Percentiles rank a stretch among this genome's conserved stretches.
phyloP scores from a whole-genome alignment of 345 rosid genomes.

The Carallia brachiata region DNA sequence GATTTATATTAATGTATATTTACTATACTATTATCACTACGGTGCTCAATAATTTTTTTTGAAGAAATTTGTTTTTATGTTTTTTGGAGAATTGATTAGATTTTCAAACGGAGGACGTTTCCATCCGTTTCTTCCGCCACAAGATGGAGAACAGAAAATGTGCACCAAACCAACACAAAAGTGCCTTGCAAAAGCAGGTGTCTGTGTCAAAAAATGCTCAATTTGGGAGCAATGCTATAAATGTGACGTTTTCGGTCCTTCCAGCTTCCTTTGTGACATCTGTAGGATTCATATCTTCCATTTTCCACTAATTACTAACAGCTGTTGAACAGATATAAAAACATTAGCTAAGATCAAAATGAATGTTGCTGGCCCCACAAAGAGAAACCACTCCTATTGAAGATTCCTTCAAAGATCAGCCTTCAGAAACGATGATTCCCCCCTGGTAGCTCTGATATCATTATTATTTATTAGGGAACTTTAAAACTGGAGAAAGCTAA shows the following conservation, averaged over 20 bases:
- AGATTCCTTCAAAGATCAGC: constrained; percentile 33
- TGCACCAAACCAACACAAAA: no score
- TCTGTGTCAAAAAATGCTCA: no score
- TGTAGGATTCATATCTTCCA: no score
- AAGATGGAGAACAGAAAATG: constrained; percentile 15
- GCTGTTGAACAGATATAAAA: constrained; percentile 14
- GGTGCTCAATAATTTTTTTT: no score
- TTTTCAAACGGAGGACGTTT: constrained; percentile 6
- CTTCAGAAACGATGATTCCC: constrained; percentile 17
- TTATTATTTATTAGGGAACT: not conserved
- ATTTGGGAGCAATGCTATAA: no score
- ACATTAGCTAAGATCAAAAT: not conserved
- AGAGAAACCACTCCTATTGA: constrained; percentile 19
- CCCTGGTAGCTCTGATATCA: constrained; percentile 13
- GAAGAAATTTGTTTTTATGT: no score
- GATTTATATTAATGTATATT: no score
- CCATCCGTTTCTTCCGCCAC: not conserved
- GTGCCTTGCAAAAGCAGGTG: no score
- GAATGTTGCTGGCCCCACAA: constrained; percentile 16
- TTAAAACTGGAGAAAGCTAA: constrained; percentile 6
- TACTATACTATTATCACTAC: no score
- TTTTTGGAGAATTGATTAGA: not conserved
- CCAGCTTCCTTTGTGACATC: no score
- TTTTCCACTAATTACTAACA: not conserved
- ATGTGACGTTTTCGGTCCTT: no score